These are phyloP conservation scores for Podochytrium sp. DNA, from an alignment of 192 early-diverging fungal species.

Conservation along the genomic window DNA sequence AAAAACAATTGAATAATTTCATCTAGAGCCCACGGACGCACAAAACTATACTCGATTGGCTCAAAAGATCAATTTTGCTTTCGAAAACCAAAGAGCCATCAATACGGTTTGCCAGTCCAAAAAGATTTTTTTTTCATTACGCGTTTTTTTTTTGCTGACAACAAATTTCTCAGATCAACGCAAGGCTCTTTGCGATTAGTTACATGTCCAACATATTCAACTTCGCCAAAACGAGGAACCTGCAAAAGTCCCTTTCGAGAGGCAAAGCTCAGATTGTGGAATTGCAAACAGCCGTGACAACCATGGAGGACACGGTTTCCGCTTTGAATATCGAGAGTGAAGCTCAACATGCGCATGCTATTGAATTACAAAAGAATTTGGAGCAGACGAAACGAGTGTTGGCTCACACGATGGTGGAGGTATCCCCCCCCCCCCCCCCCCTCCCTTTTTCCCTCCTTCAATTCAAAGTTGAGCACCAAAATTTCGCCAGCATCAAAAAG, in stretches of 20 bases:
- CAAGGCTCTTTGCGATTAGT: constrained; percentile 46
- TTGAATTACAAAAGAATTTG: constrained; percentile 12
- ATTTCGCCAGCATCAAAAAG: constrained; percentile 39
- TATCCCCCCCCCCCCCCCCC: no score
- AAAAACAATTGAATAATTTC: no score
- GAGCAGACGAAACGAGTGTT: constrained; percentile 30
- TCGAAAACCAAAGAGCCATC: constrained; percentile 22
- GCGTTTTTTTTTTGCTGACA: neutral
- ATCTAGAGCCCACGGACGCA: constrained; percentile 14
- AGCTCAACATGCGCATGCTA: neutral
- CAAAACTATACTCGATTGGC: constrained; percentile 14
- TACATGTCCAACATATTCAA: constrained; percentile 50
- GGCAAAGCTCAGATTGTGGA: constrained; percentile 42
- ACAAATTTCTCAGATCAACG: constrained; percentile 29
- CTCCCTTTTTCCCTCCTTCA: neutral
- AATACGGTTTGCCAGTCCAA: constrained; percentile 17
- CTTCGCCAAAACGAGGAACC: constrained; percentile 41
- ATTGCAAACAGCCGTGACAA: constrained; percentile 41
- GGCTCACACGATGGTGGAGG: constrained; percentile 36
- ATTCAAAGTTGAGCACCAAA: neutral
- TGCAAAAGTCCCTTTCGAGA: constrained; percentile 36
- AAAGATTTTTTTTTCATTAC: no score
- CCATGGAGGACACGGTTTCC: constrained; percentile 35
- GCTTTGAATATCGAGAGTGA: constrained; percentile 5
- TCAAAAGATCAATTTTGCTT: constrained; percentile 19